A percentile compares a stretch with the other conserved stretches of the same genome.
Conservation (phyloP, 2,329 filamentous ascomycete genomes). For the Fusarium aywerte region DNA sequence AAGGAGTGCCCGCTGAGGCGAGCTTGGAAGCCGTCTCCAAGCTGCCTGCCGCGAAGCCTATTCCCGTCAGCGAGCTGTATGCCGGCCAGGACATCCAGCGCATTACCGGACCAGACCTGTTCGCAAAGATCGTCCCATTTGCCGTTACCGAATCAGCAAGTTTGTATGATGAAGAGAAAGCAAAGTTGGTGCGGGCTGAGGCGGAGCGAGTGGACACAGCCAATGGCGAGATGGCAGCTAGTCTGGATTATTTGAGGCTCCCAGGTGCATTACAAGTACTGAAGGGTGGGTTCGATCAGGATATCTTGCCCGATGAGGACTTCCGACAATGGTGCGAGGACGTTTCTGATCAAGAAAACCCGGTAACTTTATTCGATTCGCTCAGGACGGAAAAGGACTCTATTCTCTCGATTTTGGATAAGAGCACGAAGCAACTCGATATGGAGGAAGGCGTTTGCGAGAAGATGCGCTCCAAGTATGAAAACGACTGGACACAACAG, state of each 20-base stretch:
- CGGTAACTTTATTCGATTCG: conserved; percentile 80
- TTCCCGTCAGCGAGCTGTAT: conserved; percentile 95
- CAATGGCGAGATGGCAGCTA: conserved; percentile 95
- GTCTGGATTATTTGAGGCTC: conserved; percentile 90
- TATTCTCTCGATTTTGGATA: conserved; percentile 78
- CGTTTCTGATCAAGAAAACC: conserved; percentile 85
- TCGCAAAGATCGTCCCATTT: conserved; percentile 95
- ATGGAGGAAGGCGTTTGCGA: conserved; percentile 98
- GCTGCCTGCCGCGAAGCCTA: conserved; percentile 93
- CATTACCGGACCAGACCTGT: conserved; percentile 96
- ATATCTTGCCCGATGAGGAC: conserved; percentile 87
- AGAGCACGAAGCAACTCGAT: conserved; percentile 87
- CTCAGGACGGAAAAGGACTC: conserved; percentile 81
- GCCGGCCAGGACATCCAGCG: conserved; percentile 96
- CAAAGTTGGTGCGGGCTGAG: conserved; percentile 92
- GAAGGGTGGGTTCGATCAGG: conserved; percentile 92
- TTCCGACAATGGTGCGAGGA: conserved; percentile 96
- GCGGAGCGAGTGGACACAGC: conserved; percentile 92
- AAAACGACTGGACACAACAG: conserved; percentile 95
- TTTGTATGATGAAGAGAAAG: conserved; percentile 98
- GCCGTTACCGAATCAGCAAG: conserved; percentile 96
- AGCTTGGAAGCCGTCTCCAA: conserved; percentile 85
- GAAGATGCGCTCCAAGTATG: conserved; percentile 99
- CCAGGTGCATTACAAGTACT: conserved; percentile 90
- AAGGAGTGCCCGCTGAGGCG: conserved; percentile 87